Conservation (phyloP, 2,329 filamentous ascomycete species). For the Botrytis elliptica region DNA sequence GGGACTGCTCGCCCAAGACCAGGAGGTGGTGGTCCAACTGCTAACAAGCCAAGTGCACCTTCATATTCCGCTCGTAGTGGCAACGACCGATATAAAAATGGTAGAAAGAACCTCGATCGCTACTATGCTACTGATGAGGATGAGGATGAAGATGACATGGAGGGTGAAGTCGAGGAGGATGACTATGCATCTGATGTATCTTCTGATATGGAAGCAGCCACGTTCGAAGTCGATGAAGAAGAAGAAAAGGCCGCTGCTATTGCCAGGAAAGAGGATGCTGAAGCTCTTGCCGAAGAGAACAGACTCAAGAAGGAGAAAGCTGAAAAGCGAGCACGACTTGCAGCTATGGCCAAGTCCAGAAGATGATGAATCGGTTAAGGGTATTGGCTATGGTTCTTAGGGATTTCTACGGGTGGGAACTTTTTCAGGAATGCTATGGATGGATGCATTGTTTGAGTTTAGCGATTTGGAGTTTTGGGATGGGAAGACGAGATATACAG, state of each 20-base stretch:
- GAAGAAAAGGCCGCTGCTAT: conserved; percentile 61
- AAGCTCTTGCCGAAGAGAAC: conserved; percentile 62
- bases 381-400: neutral
- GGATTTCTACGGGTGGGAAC: conserved; percentile 15
- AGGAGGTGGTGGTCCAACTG: conserved; percentile 41
- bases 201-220: conserved; percentile 76
- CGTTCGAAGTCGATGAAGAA: conserved; percentile 72
- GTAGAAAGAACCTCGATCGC: conserved; percentile 43
- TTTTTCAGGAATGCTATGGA: conserved; percentile 12
- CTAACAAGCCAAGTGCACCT: conserved; percentile 33
- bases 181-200: conserved; percentile 66
- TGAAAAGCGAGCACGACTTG: conserved; percentile 42
- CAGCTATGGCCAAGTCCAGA: conserved; percentile 36
- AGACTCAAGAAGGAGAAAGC: conserved; percentile 62
- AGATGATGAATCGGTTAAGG: conserved; percentile 7
- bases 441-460: conserved; percentile 19
- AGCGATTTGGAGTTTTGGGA: conserved; percentile 22
- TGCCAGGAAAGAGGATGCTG: conserved; percentile 66
- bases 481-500: conserved; percentile 13
- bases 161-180: conserved; percentile 44
- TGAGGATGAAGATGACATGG: conserved; percentile 34
- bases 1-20: conserved; percentile 62
- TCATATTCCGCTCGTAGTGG: conserved; percentile 29
- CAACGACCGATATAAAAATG: conserved; percentile 27
- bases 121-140: conserved; percentile 40